Conservation (phyloP, 2,329 filamentous ascomycete genomes). For the Sclerotinia borealis region DNA sequence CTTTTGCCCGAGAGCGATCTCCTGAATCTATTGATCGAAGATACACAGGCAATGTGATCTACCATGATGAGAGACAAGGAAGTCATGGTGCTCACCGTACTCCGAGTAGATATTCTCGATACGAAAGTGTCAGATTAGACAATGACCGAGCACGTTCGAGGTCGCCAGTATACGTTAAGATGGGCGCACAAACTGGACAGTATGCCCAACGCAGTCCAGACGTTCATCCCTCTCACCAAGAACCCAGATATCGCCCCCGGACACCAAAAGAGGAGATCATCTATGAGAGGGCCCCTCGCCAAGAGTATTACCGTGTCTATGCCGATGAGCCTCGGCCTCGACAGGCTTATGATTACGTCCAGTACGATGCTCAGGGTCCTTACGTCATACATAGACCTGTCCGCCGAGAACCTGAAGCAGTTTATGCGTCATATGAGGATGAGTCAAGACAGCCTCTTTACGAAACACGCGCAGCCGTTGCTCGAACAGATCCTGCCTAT, state of each 20-base stretch:
- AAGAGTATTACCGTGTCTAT: constrained; percentile 34
- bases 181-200: constrained; percentile 24
- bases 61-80: constrained; percentile 31
- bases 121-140: constrained; percentile 32
- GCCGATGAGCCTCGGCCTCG: constrained; percentile 31
- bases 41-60: constrained; percentile 32
- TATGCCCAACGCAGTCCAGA: constrained; percentile 33
- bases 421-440: constrained; percentile 29
- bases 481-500: constrained; percentile 23
- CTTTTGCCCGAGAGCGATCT: constrained; percentile 25
- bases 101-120: constrained; percentile 32
- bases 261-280: constrained; percentile 27
- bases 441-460: constrained; percentile 28
- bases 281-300: constrained; percentile 30
- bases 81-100: constrained; percentile 27
- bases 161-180: constrained; percentile 33
- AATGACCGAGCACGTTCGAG: constrained; percentile 32
- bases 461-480: constrained; percentile 21
- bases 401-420: constrained; percentile 31
- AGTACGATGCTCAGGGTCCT: constrained; percentile 41
- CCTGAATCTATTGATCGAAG: constrained; percentile 32
- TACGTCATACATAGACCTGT: constrained; percentile 43
- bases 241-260: constrained; percentile 31
- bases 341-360: constrained; percentile 39
- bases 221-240: constrained; percentile 22